These are phyloP conservation scores for Mortierella polycephala DNA, from an alignment of 371 early-diverging fungal species.

Conservation along the genomic window DNA sequence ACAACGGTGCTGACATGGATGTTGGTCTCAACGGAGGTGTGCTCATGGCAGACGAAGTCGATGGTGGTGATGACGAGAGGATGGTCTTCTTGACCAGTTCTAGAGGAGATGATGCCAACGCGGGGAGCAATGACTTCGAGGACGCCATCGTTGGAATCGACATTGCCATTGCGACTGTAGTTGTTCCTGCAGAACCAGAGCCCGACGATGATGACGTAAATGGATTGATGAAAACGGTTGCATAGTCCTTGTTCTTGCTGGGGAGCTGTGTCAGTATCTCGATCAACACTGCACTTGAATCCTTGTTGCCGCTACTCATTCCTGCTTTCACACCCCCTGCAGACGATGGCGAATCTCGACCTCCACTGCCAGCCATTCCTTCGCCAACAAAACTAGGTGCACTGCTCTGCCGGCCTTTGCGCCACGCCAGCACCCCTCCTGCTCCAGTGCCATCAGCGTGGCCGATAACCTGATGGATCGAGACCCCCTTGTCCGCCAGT, in stretches of 20 bases:
- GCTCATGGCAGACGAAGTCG: neutral
- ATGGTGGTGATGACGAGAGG: constrained; percentile 18
- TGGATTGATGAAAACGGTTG: constrained; percentile 13
- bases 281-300: constrained; percentile 21
- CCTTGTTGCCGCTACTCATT: constrained; percentile 4
- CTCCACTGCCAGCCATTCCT: neutral
- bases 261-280: constrained; percentile 38
- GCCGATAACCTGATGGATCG: constrained; percentile 19
- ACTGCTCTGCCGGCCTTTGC: constrained; percentile 23
- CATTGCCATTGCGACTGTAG: constrained; percentile 1
- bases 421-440: constrained; percentile 32
- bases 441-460: constrained; percentile 5
- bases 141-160: constrained; percentile 8
- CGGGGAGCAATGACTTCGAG: constrained; percentile 14
- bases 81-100: constrained; percentile 37
- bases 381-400: neutral
- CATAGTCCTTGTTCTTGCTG: constrained; percentile 45
- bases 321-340: neutral
- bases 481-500: constrained; percentile 35
- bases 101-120: constrained; percentile 24
- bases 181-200: neutral
- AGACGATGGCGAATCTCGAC: neutral
- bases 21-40: neutral
- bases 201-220: neutral
- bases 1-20: neutral